Evolutionary conservation across 257 asterid genomes (phyloP).

Genomic region (Solanum piurae): DNA sequence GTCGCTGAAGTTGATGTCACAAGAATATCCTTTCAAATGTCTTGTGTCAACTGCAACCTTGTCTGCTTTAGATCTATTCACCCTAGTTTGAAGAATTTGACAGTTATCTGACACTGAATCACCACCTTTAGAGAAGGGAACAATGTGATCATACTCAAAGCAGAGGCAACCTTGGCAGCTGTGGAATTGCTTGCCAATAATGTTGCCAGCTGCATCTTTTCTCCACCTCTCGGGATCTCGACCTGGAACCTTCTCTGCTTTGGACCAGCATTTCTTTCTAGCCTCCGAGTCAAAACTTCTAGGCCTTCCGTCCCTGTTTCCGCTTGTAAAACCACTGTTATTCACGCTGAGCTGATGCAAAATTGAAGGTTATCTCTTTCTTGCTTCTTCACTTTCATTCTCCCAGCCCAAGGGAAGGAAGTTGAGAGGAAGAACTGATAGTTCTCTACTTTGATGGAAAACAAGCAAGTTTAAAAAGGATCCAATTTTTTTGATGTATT

Average conservation of each 20-base stretch:
- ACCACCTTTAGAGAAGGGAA: constrained; percentile 75
- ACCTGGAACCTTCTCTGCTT: constrained; percentile 52
- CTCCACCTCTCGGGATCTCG: constrained; percentile 85
- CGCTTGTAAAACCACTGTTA: constrained; percentile 10
- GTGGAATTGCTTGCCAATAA: constrained; percentile 59
- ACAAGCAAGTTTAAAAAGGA: neutral
- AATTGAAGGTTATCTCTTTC: constrained; percentile 9
- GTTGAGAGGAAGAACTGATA: neutral
- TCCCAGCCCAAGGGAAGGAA: neutral
- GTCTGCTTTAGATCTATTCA: constrained; percentile 64
- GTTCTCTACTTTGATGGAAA: neutral
- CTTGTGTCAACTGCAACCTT: constrained; percentile 28
- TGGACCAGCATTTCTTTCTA: constrained; percentile 58
- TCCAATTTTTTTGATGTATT: neutral
- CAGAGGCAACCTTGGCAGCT: constrained; percentile 74
- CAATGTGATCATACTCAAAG: constrained; percentile 61
- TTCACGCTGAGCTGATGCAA: constrained; percentile 20
- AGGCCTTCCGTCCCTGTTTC: constrained; percentile 35
- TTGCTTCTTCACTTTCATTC: neutral
- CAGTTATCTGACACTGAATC: constrained; percentile 61
- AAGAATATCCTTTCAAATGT: constrained; percentile 60
- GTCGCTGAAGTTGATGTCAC: constrained; percentile 45
- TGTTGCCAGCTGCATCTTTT: constrained; percentile 69
- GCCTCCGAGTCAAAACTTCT: constrained; percentile 49
- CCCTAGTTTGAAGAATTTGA: constrained; percentile 84